Evolutionary conservation across 768 basidiomycete genomes (phyloP).

Genomic region (Rhizopogon salebrosus): DNA sequence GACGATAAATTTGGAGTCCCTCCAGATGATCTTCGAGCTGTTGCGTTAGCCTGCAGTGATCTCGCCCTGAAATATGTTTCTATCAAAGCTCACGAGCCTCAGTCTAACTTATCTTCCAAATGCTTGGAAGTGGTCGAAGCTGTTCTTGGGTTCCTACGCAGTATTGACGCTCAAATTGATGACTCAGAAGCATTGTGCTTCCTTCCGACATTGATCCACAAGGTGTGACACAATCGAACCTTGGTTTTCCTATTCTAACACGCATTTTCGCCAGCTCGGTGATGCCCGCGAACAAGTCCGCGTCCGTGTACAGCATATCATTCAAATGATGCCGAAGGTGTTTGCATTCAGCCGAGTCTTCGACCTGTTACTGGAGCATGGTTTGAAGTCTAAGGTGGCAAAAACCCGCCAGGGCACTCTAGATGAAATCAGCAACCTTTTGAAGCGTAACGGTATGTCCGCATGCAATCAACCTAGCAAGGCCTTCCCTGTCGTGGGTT

Average conservation of each 20-base stretch:
- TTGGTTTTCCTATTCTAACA: neutral
- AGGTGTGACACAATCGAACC: constrained; percentile 43
- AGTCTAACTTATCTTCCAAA: constrained; percentile 82
- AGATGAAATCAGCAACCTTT: constrained; percentile 72
- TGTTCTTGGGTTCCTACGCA: constrained; percentile 70
- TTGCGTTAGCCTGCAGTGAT: constrained; percentile 85
- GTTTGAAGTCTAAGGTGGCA: constrained; percentile 84
- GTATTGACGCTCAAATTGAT: constrained; percentile 68
- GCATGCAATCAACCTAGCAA: constrained; percentile 74
- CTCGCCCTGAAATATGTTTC: constrained; percentile 91
- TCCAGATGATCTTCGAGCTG: constrained; percentile 46
- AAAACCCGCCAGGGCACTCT: constrained; percentile 86
- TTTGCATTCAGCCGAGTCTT: constrained; percentile 93
- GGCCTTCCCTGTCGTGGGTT: constrained; percentile 71
- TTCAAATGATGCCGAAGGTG: constrained; percentile 81
- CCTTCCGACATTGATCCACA: constrained; percentile 83
- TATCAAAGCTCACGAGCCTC: constrained; percentile 83
- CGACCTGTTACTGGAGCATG: constrained; percentile 81
- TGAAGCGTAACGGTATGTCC: constrained; percentile 78
- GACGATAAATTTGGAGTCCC: constrained; percentile 46
- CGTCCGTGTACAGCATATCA: constrained; percentile 73
- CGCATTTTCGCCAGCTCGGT: constrained; percentile 60
- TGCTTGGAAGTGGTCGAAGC: constrained; percentile 85
- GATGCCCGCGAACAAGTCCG: constrained; percentile 85
- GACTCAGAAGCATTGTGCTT: constrained; percentile 87